phyloP scores from a whole-genome alignment of 768 basidiomycete species.

The Mycena vulgaris region DNA sequence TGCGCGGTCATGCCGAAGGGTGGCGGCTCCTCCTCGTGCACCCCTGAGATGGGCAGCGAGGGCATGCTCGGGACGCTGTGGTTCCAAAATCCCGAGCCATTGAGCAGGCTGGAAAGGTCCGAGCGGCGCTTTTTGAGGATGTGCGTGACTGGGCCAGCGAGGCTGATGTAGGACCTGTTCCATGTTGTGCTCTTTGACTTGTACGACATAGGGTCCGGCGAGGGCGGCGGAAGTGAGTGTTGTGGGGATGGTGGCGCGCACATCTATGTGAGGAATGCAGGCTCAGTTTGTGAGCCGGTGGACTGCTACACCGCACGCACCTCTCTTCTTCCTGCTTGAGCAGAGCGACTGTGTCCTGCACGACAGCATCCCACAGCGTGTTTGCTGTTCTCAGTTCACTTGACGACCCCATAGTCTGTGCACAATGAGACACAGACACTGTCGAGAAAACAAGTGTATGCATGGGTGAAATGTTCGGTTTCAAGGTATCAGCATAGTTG shows the following conservation, averaged over 20 bases:
- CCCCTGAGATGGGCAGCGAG: slow-evolving; percentile 35
- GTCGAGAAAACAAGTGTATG: slow-evolving; percentile 43
- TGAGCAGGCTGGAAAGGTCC: slow-evolving; percentile 66
- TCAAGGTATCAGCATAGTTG: slow-evolving; percentile 46
- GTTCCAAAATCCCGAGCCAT: slow-evolving; percentile 44
- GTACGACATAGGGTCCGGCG: slow-evolving; percentile 41
- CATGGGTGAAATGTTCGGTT: slow-evolving; percentile 71
- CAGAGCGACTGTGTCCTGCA: slow-evolving; percentile 77
- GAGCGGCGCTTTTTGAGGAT: slow-evolving; percentile 65
- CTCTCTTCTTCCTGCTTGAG: slow-evolving; percentile 81
- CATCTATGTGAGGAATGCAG: too few relatives aligned
- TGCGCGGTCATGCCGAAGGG: slow-evolving; percentile 74
- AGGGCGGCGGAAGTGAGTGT: slow-evolving; percentile 48
- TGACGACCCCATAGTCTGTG: slow-evolving; percentile 75
- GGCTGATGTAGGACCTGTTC: slow-evolving; percentile 76
- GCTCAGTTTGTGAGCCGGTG: too few relatives aligned
- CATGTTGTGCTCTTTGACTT: slow-evolving; percentile 78
- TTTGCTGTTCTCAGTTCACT: slow-evolving; percentile 79
- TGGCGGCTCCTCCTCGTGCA: slow-evolving; percentile 52
- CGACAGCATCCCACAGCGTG: slow-evolving; percentile 79
- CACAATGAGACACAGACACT: slow-evolving; percentile 23
- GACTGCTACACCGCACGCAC: too few relatives aligned
- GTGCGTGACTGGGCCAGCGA: slow-evolving; percentile 64
- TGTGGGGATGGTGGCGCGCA: slow-evolving; percentile 79
- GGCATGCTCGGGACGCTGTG: slow-evolving; percentile 57